These are phyloP conservation scores for Xylariaceae sp. DNA, from an alignment of 2,329 filamentous ascomycete genomes.

Conservation along the genomic window DNA sequence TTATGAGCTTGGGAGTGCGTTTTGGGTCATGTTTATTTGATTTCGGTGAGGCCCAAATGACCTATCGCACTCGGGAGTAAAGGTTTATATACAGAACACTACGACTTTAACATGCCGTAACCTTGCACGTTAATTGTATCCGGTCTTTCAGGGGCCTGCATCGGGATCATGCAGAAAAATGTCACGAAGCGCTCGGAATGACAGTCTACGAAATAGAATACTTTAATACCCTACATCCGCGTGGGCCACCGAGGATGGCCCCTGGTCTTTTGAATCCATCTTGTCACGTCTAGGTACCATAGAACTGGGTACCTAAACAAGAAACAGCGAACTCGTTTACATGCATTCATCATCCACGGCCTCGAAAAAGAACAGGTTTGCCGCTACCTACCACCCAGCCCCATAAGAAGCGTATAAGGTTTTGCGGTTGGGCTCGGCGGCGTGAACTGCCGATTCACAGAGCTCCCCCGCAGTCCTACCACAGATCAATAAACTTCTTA, in stretches of 20 bases:
- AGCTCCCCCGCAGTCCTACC: not conserved
- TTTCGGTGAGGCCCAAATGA: not conserved
- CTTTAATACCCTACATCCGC: not conserved
- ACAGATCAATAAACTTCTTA: not conserved
- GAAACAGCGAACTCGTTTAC: too few relatives aligned
- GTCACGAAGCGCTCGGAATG: not conserved
- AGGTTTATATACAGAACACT: not conserved
- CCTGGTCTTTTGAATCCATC: not conserved
- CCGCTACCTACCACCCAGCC: too few relatives aligned
- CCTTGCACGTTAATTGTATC: not conserved
- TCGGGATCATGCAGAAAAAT: not conserved
- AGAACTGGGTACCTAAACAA: not conserved
- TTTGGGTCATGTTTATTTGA: conserved; percentile 1
- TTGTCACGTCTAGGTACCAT: not conserved
- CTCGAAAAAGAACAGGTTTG: too few relatives aligned
- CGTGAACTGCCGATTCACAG: not conserved
- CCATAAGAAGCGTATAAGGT: not conserved
- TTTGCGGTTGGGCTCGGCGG: too few relatives aligned
- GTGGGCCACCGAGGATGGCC: not conserved
- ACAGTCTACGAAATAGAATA: not conserved
- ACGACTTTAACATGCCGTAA: not conserved
- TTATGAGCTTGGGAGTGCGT: conserved; percentile 8
- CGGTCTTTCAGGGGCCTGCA: not conserved
- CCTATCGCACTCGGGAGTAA: not conserved
- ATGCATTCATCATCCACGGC: too few relatives aligned